These are phyloP conservation scores for Dryas drummondii DNA, from an alignment of 306 rosid species.

Conservation along the genomic window DNA sequence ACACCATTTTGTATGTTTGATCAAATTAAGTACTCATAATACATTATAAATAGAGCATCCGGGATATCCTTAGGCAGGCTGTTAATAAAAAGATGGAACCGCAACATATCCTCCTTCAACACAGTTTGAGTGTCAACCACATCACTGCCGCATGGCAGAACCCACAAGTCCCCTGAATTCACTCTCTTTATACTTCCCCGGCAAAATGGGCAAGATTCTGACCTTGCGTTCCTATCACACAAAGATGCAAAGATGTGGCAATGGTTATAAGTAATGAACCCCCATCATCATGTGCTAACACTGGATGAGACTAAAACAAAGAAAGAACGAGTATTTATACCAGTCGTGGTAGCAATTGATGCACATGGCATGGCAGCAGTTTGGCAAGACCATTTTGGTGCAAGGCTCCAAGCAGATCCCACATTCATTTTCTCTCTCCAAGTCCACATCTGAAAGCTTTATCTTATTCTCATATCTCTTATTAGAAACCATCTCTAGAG, in stretches of 20 bases:
- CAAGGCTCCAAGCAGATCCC: constrained; percentile 79
- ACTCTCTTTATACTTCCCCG: constrained; percentile 71
- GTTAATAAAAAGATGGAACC: constrained; percentile 60
- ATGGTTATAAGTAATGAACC: neutral
- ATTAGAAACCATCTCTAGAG: constrained; percentile 27
- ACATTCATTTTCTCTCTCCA: constrained; percentile 72
- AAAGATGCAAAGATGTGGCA: constrained; percentile 13
- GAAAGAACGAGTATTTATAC: constrained; percentile 30
- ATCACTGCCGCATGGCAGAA: constrained; percentile 52
- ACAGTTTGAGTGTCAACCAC: constrained; percentile 57
- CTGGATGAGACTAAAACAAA: neutral
- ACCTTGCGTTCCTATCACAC: constrained; percentile 58
- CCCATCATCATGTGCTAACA: neutral
- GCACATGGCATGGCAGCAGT: constrained; percentile 86
- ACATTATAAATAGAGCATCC: constrained; percentile 56
- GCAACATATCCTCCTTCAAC: constrained; percentile 50
- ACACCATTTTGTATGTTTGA: constrained; percentile 21
- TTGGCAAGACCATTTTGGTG: constrained; percentile 73
- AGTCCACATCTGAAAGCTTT: constrained; percentile 37
- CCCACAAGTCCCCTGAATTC: constrained; percentile 70
- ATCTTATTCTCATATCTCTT: constrained; percentile 36
- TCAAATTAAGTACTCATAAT: constrained; percentile 61
- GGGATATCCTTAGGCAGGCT: constrained; percentile 64
- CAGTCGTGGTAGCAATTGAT: constrained; percentile 71
- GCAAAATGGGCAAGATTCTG: constrained; percentile 87